These are phyloP conservation scores for Fomes fomentarius DNA, from an alignment of 1,284 basidiomycete genomes.

Conservation along the genomic window DNA sequence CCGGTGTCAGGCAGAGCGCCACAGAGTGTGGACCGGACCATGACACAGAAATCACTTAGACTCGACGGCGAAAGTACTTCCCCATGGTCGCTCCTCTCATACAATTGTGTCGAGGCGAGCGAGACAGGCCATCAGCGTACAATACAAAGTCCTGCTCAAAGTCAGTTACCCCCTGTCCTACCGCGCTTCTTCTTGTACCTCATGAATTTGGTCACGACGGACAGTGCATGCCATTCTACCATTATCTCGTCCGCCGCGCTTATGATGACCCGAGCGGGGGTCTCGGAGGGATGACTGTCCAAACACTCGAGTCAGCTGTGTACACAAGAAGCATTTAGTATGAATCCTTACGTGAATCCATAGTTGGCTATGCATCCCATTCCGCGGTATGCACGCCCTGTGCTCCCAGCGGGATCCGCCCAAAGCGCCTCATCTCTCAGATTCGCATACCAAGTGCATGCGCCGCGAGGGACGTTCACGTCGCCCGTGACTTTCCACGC, in stretches of 20 bases:
- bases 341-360: conserved; percentile 22
- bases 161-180: neutral
- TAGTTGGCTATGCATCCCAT: conserved; percentile 20
- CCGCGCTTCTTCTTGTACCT: conserved; percentile 9
- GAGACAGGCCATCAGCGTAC: neutral
- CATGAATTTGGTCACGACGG: conserved; percentile 11
- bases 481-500: conserved; percentile 36
- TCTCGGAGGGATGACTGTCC: conserved; percentile 3
- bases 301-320: neutral
- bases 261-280: conserved; percentile 7
- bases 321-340: neutral
- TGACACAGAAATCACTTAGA: no score
- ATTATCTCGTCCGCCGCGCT: conserved; percentile 10
- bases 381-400: conserved; percentile 15
- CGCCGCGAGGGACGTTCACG: conserved; percentile 31
- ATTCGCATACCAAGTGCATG: conserved; percentile 25
- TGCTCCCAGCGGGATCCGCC: neutral
- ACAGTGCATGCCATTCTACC: conserved; percentile 9
- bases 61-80: no score
- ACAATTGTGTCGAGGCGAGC: no score
- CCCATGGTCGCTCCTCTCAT: no score
- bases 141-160: neutral
- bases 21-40: no score
- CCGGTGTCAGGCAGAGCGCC: no score
- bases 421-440: neutral